Evolutionary conservation across 2,329 filamentous ascomycete species (phyloP).

Genomic region (Trichoderma citrinoviride): DNA sequence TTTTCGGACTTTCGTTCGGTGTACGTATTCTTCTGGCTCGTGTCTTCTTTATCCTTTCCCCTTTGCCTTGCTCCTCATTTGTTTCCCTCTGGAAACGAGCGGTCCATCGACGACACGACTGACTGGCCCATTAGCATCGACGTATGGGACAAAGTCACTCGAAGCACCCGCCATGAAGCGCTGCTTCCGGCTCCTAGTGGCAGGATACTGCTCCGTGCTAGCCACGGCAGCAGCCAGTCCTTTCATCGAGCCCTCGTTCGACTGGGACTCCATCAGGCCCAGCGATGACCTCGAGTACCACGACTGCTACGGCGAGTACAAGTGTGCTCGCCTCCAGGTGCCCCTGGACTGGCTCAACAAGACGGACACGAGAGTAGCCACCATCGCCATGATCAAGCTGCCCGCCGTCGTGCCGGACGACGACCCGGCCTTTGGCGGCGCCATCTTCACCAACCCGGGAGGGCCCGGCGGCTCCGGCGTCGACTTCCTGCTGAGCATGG

Average conservation of each 20-base stretch:
- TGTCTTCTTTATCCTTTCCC: background rate
- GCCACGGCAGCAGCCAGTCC: conserved; percentile 36
- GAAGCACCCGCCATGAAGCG: background rate
- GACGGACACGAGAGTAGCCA: conserved; percentile 32
- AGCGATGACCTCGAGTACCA: conserved; percentile 39
- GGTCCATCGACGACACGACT: background rate
- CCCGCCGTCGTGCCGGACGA: conserved; percentile 39
- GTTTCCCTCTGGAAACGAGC: background rate
- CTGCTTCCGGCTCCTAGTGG: conserved; percentile 28
- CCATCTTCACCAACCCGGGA: conserved; percentile 46
- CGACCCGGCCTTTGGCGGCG: conserved; percentile 42
- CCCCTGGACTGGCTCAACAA: conserved; percentile 44
- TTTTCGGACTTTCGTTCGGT: no score
- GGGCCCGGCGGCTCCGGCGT: conserved; percentile 46
- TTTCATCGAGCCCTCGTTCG: conserved; percentile 27
- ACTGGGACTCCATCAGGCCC: conserved; percentile 39
- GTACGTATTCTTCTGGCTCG: background rate
- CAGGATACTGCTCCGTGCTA: conserved; percentile 47
- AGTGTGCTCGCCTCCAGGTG: conserved; percentile 44
- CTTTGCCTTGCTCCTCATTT: background rate
- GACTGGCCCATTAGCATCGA: background rate
- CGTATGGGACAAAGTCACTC: background rate
- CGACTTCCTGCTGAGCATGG: conserved; percentile 28
- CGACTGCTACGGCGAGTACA: conserved; percentile 39
- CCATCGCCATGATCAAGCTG: conserved; percentile 43